Evolutionary conservation across 2,329 filamentous ascomycete species (phyloP), one percentile per base, ranked within the genome.

Genomic region (Botrytis medusae): DNA sequence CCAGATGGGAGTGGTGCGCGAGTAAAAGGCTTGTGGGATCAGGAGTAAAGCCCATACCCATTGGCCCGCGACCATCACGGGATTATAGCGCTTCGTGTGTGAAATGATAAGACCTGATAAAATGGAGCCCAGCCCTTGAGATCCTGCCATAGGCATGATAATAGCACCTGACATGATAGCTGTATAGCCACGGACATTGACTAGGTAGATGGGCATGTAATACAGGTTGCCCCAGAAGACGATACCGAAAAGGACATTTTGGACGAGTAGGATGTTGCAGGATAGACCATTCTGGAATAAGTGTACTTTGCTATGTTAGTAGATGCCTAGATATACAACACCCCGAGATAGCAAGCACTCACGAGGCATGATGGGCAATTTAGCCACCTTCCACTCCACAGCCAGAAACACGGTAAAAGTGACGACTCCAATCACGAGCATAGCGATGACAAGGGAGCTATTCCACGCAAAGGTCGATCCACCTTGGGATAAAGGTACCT

Each of bases 331-430:
- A n/a, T 18, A 67, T 37, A 40, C 32, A 32, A 62, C 40, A 62
- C 7, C 60, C 60, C 64, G n/a, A 48, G 40, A 57, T 57, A 59
- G 16, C 22, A 57, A 59, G 34, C 40, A 46, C 72, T 70, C 42
- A 73, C 72, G n/a, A 25, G 93, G 93, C 80, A 95, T 92, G 73
- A 97, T 85, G 1, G 94, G 93, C 76, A 92, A 93, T 46, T 59
- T 69, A 1, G 87, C 86, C 37, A 87, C 78, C 73, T 84, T 86
- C 40, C 40, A 69, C 76, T 89, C 87, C 54, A 86, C 82, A 16
- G 87, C 75, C 0, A 87, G 61, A 75, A 89, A 89, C 0, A 81
- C 79, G 32, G 78, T 71, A 2, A 79, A 72, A 8, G 74, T 74
- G 29, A 78, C 64, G 61, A 74, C 61, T 61, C 80, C 81, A 32